These are phyloP conservation scores for Pythium sukuiense DNA, from an alignment of 352 stramenopile species.

Conservation along the genomic window DNA sequence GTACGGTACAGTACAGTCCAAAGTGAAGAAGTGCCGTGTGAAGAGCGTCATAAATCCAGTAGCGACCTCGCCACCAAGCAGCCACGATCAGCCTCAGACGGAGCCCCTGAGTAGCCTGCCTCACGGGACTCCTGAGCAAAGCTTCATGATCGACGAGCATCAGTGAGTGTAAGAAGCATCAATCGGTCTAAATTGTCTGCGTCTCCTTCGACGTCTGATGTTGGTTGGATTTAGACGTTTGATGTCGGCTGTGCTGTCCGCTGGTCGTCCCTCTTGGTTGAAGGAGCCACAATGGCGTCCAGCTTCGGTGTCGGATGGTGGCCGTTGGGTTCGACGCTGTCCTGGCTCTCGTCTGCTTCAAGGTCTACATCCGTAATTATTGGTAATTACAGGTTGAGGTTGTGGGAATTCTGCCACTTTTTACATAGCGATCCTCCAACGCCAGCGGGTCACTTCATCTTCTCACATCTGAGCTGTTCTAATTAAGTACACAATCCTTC, in stretches of 20 bases:
- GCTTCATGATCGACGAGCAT: too few species aligned
- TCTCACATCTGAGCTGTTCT: background rate
- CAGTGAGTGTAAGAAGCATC: too few species aligned
- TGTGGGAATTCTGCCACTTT: constrained; percentile 1
- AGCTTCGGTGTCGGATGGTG: background rate
- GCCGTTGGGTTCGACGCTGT: background rate
- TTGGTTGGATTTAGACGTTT: background rate
- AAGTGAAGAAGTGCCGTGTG: too few species aligned
- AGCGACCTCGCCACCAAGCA: too few species aligned
- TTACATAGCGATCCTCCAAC: background rate
- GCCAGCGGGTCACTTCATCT: background rate
- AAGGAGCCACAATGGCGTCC: background rate
- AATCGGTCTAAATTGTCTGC: too few species aligned
- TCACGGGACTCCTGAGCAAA: too few species aligned
- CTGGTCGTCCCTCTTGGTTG: background rate
- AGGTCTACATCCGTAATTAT: constrained; percentile 13
- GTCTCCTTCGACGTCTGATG: background rate
- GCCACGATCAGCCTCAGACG: too few species aligned
- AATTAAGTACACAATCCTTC: background rate
- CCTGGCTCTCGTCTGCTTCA: constrained; percentile 10
- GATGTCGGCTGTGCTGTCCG: too few species aligned
- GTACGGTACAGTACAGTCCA: too few species aligned
- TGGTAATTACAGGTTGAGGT: constrained; percentile 21
- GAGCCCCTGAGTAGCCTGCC: too few species aligned
- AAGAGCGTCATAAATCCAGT: too few species aligned